phyloP scores from a whole-genome alignment of 2,329 filamentous ascomycete genomes.

The Teratosphaeria destructans region DNA sequence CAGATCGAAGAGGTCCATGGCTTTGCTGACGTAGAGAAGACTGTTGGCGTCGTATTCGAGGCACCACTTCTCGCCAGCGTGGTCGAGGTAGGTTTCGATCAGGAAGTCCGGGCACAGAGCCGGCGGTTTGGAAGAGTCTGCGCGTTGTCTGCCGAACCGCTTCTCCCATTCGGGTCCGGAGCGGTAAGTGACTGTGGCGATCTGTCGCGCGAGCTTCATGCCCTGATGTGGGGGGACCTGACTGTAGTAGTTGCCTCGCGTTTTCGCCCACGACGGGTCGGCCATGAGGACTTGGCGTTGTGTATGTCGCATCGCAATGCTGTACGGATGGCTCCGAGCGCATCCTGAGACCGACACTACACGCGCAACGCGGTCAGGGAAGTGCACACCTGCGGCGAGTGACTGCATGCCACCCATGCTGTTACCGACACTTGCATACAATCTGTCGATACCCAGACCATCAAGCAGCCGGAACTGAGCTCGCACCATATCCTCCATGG shows the following conservation, averaged over 20 bases:
- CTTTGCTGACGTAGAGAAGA: slow-evolving; percentile 90
- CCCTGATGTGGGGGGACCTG: slow-evolving; percentile 81
- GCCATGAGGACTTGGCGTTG: slow-evolving; percentile 98
- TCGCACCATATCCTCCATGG: slow-evolving; percentile 94
- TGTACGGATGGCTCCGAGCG: slow-evolving; percentile 90
- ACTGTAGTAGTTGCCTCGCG: slow-evolving; percentile 79
- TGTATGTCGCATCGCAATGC: slow-evolving; percentile 96
- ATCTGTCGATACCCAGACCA: slow-evolving; percentile 59
- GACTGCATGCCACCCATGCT: slow-evolving; percentile 99
- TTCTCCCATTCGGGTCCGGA: slow-evolving; percentile 97
- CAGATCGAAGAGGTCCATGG: slow-evolving; percentile 96
- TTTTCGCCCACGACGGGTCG: slow-evolving; percentile 77
- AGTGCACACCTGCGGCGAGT: slow-evolving; percentile 73
- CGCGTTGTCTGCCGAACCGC: slow-evolving; percentile 77
- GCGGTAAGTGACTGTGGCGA: slow-evolving; percentile 93
- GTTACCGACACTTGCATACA: slow-evolving; percentile 87
- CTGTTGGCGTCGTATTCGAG: slow-evolving; percentile 95
- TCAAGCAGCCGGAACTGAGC: slow-evolving; percentile 89
- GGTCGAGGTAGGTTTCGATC: slow-evolving; percentile 95
- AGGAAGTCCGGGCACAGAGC: slow-evolving; percentile 95
- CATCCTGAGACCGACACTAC: slow-evolving; percentile 89
- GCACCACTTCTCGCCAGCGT: slow-evolving; percentile 96
- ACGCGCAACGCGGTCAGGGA: slow-evolving; percentile 68
- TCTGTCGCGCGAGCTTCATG: slow-evolving; percentile 96
- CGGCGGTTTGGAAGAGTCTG: slow-evolving; percentile 75